These are phyloP conservation scores for Puccinia horiana DNA, from an alignment of 1,284 basidiomycete genomes.

Conservation along the genomic window DNA sequence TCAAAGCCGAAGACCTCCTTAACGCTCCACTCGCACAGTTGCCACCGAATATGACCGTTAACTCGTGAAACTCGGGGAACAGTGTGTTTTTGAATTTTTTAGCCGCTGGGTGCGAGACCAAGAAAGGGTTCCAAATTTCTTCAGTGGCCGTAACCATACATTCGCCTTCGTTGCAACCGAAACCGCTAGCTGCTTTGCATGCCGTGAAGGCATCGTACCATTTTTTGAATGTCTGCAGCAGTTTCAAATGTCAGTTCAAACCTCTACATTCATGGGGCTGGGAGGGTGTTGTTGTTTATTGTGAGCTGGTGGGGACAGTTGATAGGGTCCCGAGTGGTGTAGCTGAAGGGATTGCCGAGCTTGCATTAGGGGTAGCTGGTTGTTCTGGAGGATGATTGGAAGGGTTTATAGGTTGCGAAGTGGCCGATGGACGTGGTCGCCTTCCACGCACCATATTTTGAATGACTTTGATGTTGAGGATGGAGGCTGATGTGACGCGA, in stretches of 20 bases:
- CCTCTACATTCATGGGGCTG: too few relatives aligned
- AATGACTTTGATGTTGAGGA: too few relatives aligned
- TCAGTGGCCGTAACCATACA: background rate
- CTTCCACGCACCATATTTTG: too few relatives aligned
- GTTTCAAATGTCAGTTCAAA: background rate
- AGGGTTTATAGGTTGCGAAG: too few relatives aligned
- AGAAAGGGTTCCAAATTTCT: background rate
- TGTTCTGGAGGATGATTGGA: too few relatives aligned
- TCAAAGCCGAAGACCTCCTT: background rate
- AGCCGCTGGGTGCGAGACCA: background rate
- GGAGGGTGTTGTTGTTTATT: too few relatives aligned
- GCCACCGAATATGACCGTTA: background rate
- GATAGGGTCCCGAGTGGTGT: too few relatives aligned
- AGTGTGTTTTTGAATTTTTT: slow-evolving; percentile 1
- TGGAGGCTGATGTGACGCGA: too few relatives aligned
- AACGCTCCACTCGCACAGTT: background rate
- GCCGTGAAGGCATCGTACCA: background rate
- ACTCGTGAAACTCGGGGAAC: background rate
- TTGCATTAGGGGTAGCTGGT: too few relatives aligned
- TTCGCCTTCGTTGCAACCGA: background rate
- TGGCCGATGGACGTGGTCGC: too few relatives aligned
- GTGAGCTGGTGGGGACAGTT: too few relatives aligned
- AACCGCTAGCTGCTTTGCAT: background rate
- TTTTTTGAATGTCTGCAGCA: background rate
- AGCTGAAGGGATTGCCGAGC: too few relatives aligned